Evolutionary conservation across 305 asterid genomes (phyloP).

Genomic region (Salvia sclarea): DNA sequence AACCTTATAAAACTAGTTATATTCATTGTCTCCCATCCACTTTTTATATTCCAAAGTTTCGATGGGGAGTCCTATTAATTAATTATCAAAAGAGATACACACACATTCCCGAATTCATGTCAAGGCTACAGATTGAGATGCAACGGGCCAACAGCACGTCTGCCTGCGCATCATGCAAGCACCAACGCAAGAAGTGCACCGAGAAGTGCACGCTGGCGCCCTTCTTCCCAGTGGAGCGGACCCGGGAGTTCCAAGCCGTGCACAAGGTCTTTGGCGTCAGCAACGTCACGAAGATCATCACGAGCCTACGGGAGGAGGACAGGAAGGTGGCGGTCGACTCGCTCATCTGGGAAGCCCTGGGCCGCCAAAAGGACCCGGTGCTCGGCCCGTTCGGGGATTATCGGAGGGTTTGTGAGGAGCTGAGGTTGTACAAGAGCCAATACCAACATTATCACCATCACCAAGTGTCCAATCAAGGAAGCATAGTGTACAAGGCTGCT

Average conservation of each 20-base stretch:
- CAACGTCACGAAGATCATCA: conserved; percentile 58
- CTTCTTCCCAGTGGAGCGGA: conserved; percentile 54
- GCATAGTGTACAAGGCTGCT: conserved; percentile 38
- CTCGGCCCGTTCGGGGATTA: conserved; percentile 72
- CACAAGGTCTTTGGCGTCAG: conserved; percentile 82
- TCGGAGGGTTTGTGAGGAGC: conserved; percentile 53
- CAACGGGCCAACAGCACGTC: conserved; percentile 47
- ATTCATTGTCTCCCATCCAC: neutral
- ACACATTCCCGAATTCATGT: neutral
- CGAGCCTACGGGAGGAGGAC: conserved; percentile 46
- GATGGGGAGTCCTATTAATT: no score
- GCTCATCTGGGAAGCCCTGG: conserved; percentile 77
- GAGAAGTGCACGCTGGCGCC: conserved; percentile 66
- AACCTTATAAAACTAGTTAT: conserved; percentile 27
- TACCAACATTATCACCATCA: conserved; percentile 44
- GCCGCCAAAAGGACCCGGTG: conserved; percentile 63
- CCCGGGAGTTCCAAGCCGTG: conserved; percentile 68
- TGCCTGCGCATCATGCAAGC: conserved; percentile 97
- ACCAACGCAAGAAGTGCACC: conserved; percentile 81
- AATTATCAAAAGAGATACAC: neutral
- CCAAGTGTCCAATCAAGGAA: conserved; percentile 37
- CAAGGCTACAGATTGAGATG: conserved; percentile 33
- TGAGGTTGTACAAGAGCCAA: conserved; percentile 54
- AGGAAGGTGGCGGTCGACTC: conserved; percentile 58
- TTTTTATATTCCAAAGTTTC: conserved; percentile 21